phyloP scores from a whole-genome alignment of 2,329 filamentous ascomycete genomes.

The Hypoxylon sp. region DNA sequence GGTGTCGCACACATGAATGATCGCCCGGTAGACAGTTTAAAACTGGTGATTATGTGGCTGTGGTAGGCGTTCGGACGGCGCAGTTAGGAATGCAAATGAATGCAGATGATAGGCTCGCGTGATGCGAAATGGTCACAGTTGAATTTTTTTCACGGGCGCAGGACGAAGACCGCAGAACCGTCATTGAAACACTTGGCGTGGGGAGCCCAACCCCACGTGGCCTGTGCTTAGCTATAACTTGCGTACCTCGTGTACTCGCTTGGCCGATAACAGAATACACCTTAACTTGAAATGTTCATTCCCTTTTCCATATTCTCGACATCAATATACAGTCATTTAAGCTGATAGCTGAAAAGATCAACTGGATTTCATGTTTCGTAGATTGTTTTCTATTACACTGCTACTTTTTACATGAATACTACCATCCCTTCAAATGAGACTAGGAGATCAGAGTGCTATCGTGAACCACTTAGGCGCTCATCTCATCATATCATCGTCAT shows the following conservation, averaged over 20 bases:
- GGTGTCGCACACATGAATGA: constrained; percentile 35
- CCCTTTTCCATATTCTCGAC: neutral
- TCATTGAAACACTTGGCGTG: constrained; percentile 16
- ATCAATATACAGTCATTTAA: neutral
- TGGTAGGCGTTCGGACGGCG: constrained; percentile 13
- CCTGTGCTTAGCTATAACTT: constrained; percentile 30
- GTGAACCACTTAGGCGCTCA: neutral
- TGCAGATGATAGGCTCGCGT: constrained; percentile 41
- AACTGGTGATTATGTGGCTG: constrained; percentile 28
- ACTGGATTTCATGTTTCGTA: neutral
- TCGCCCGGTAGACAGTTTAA: constrained; percentile 25
- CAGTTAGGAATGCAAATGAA: constrained; percentile 16
- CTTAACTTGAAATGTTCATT: neutral
- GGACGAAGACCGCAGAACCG: constrained; percentile 11
- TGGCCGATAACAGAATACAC: too few relatives aligned
- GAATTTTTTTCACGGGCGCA: constrained; percentile 18
- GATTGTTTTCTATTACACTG: neutral
- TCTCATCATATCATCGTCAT: constrained; percentile 2
- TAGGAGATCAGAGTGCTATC: neutral
- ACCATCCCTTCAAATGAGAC: neutral
- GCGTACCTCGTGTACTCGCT: too few relatives aligned
- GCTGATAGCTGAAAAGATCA: neutral
- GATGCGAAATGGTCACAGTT: constrained; percentile 31
- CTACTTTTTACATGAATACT: neutral
- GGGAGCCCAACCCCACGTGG: constrained; percentile 26